Evolutionary conservation across 495 filamentous ascomycete genomes (phyloP), one percentile per base, ranked within the genome.

Genomic region (Penicillium coprophilum): DNA sequence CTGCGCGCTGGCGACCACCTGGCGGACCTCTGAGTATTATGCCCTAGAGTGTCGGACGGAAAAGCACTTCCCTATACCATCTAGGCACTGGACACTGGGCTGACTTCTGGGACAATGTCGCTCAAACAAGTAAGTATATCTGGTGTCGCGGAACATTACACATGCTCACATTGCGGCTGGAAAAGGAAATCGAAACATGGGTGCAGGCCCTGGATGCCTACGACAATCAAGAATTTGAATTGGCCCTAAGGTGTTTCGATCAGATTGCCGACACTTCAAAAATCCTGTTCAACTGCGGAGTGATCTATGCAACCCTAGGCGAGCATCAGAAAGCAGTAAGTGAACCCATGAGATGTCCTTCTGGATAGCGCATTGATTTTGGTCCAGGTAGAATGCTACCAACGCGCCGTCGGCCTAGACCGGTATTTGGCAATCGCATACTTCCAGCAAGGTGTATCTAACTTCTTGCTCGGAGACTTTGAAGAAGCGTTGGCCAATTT

Each of bases 141-240:
- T 40, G 31, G 3, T 21, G 28, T 15, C 9, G 45, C n/a, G 28
- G 50, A 46, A 51, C 6, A 19, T 34, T 17, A 13, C 38, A 7
- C 43, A 52, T n/a, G 41, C 63, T 68, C 46, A 74, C 54, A 49
- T 60, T 24, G 0, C 24, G 21, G 63, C 56, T 39, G 24, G 7
- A 62, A 15, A 71, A 98, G 92, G 95, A 97, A 88, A 97, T 99
- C 74, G 92, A 97, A 79, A 94, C 90, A 32, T 99, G 94, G 94
- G 95, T 97, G 57, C 80, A 86, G 70, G 94, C 94, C 64, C 84
- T 97, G 24, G 86, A 81, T 53, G 86, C 88, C 66, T 99, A 97
- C 76, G 94, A 99, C 74, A 90, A 90, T 69, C 93, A 96, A 76
- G 90, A 97, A 63, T 97, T 95, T 72, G 94, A 96, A 58, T 83